Conservation (phyloP, 2,329 filamentous ascomycete genomes). For the Dactylellina cionopaga region DNA sequence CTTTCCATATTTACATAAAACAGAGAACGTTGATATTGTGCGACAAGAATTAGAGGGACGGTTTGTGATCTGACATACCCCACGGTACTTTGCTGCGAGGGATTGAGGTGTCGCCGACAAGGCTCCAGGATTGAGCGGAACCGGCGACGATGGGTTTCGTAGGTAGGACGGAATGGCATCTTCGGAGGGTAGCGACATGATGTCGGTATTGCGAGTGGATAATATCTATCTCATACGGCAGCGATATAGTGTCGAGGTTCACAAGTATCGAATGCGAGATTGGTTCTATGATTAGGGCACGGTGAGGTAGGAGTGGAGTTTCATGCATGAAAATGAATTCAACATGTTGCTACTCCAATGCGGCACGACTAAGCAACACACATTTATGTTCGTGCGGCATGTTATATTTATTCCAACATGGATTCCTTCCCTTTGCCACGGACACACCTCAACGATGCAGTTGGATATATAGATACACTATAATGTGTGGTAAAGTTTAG, state of each 20-base stretch:
- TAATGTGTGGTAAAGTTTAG: too few relatives aligned
- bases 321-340: too few relatives aligned
- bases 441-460: too few relatives aligned
- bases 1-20: neutral
- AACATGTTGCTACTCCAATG: slow-evolving; percentile 6
- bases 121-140: neutral
- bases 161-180: slow-evolving; percentile 46
- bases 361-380: slow-evolving; percentile 13
- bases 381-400: neutral
- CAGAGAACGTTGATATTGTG: neutral
- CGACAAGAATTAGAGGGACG: neutral
- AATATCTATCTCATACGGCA: neutral
- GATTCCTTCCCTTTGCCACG: too few relatives aligned
- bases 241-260: neutral
- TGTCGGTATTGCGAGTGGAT: neutral
- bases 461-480: too few relatives aligned
- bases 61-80: slow-evolving; percentile 14
- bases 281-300: neutral
- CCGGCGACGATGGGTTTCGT: slow-evolving; percentile 24
- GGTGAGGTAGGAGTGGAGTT: neutral
- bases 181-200: slow-evolving; percentile 48
- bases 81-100: slow-evolving; percentile 52
- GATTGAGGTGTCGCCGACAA: slow-evolving; percentile 21
- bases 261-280: neutral
- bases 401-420: neutral